Conservation (phyloP, 441 rosid species). For the Theobroma grandiflorum region DNA sequence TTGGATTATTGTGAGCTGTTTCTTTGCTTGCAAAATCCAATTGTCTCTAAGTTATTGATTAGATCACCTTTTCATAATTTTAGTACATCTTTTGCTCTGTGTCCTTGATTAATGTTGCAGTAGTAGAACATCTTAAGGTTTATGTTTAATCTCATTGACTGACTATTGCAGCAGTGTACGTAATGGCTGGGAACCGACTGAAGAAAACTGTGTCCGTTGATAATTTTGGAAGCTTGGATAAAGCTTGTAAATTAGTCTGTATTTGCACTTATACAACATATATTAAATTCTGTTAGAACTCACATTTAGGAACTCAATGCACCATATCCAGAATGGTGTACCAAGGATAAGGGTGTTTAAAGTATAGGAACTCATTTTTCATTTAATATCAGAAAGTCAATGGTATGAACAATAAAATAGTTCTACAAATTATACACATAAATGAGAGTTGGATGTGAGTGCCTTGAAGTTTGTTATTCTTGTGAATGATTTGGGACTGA, state of each 20-base stretch:
- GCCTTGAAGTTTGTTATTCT: neutral
- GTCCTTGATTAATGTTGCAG: neutral
- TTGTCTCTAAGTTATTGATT: neutral
- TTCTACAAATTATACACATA: neutral
- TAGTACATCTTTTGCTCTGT: neutral
- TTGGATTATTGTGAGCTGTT: neutral
- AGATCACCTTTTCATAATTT: neutral
- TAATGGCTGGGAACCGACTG: neutral
- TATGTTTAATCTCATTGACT: neutral
- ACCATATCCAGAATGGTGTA: neutral
- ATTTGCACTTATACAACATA: neutral
- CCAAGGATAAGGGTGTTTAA: neutral
- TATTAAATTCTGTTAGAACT: neutral
- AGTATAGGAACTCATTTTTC: neutral
- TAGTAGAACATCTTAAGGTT: slow-evolving; percentile 9
- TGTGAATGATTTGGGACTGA: neutral
- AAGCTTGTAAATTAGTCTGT: slow-evolving; percentile 5
- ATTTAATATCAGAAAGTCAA: neutral
- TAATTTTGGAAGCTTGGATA: neutral
- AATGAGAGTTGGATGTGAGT: neutral
- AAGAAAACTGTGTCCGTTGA: neutral
- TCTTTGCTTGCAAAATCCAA: neutral
- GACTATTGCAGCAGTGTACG: neutral
- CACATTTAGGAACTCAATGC: neutral
- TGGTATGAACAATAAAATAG: neutral